Base-by-base conservation (phyloP, 768 basidiomycete species). In the Boletus fagicola region DNA sequence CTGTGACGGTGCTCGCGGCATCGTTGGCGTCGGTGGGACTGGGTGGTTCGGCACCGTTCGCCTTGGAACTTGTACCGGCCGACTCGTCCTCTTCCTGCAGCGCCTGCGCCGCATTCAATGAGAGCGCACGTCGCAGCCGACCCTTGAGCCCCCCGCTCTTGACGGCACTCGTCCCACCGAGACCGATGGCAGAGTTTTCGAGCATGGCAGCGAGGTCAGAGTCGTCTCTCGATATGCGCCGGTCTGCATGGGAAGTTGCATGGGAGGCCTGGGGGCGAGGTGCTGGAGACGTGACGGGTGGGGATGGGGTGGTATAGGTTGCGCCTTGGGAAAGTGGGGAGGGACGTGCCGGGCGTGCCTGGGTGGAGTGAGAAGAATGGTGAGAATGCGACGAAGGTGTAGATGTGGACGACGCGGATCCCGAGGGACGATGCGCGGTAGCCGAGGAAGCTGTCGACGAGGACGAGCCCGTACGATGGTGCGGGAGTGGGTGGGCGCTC, bases 191-290 rank as follows among this genome's bases (percentile, higher is more conserved):
- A 2, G 71, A 64, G 38, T 71, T 73, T 54, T 76, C 78, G 26
- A 74, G 67, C 75, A 86, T 79, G 46, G 83, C 75, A 1, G 79
- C 81, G 30, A 88, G 76, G 73, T 89, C 87, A 56, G 83, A 86
- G 65, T 90, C 88, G 72, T 89, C 87, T 58, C 82, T 81, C 22
- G 89, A 90, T 82, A 88, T 87, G 51, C 89, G 84, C 65, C 86
- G 84, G 70, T 90, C 88, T 3, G 83, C 72, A 28, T 83, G 83
- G 10, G 83, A 79, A 58, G 79, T 82, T 54, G 75, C 81, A 36
- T 63, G 70, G 35, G 73, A 61, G 59, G 65, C 48, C 61, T 72
- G 62, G 26, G 72, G 18, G 53, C 71, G 62, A 54, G 67, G 53
- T 9, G 47, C 39, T 10, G 51, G 60, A 10, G 58, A 59, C 44